phyloP scores from a whole-genome alignment of 441 rosid genomes.

The Daphne laureola region DNA sequence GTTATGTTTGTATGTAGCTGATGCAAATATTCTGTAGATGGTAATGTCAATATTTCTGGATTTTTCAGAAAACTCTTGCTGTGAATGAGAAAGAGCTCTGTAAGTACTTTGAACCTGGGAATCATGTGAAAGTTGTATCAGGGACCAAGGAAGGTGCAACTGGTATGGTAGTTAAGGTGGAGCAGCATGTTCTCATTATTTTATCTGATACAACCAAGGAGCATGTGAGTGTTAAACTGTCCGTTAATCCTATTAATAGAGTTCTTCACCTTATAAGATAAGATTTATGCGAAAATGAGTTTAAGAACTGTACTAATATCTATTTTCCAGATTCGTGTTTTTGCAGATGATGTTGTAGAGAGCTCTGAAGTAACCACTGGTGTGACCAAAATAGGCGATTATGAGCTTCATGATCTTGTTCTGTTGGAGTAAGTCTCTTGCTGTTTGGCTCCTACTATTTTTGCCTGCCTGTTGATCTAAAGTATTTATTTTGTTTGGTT shows the following conservation, averaged over 20 bases:
- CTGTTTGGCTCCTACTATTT: slow-evolving; percentile 9
- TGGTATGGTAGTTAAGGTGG: slow-evolving; percentile 98
- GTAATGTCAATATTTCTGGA: not conserved
- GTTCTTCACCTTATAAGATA: not conserved
- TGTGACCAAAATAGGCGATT: slow-evolving; percentile 84
- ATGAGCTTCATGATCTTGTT: slow-evolving; percentile 96
- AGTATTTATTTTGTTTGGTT: slow-evolving; percentile 17
- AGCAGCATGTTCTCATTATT: slow-evolving; percentile 89
- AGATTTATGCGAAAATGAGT: not conserved
- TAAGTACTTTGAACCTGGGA: slow-evolving; percentile 96
- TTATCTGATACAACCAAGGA: slow-evolving; percentile 94
- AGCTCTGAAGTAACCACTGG: slow-evolving; percentile 98
- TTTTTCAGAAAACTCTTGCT: slow-evolving; percentile 75
- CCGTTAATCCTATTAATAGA: not conserved
- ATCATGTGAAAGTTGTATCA: slow-evolving; percentile 91
- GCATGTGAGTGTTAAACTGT: slow-evolving; percentile 45
- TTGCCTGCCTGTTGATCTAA: slow-evolving; percentile 13
- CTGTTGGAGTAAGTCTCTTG: slow-evolving; percentile 67
- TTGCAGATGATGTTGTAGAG: slow-evolving; percentile 94
- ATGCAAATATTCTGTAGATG: slow-evolving; percentile 4
- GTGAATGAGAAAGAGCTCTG: slow-evolving; percentile 87
- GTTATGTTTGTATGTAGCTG: slow-evolving; percentile 7
- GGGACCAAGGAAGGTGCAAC: slow-evolving; percentile 96
- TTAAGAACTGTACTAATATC: not conserved
- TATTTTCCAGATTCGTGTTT: slow-evolving; percentile 65